Percentiles rank a stretch among this genome's conserved stretches.
These are phyloP conservation scores for Scleromitrula shiraiana DNA, from an alignment of 2,329 filamentous ascomycete genomes.

Conservation along the genomic window DNA sequence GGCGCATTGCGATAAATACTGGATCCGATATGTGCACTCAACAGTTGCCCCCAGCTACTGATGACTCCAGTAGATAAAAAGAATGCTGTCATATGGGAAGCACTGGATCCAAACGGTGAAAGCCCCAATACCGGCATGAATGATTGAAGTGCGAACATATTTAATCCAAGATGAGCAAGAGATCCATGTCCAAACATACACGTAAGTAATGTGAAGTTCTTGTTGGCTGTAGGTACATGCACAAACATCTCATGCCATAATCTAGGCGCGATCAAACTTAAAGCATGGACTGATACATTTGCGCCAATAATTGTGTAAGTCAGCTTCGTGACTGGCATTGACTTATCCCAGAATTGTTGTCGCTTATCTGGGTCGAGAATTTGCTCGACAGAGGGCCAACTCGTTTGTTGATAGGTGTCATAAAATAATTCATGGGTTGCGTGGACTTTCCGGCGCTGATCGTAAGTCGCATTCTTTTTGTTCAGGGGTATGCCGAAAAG, in stretches of 20 bases:
- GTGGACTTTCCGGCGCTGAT: neutral
- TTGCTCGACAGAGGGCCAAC: neutral
- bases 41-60: slow-evolving; percentile 1
- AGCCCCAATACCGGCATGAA: slow-evolving; percentile 1
- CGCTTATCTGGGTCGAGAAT: neutral
- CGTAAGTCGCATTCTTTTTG: neutral
- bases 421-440: neutral
- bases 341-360: neutral
- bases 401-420: neutral
- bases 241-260: neutral
- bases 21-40: neutral
- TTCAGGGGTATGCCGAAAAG: neutral
- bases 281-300: neutral
- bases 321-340: neutral
- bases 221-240: neutral
- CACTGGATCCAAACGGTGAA: neutral
- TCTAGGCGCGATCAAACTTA: neutral
- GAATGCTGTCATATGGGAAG: slow-evolving; percentile 2
- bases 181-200: neutral
- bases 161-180: neutral
- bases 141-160: slow-evolving; percentile 2
- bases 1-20: neutral
- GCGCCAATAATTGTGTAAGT: neutral
- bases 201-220: neutral
- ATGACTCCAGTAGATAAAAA: slow-evolving; percentile 1